Evolutionary conservation across 306 rosid species (phyloP).

Genomic region (Vigna hirtella): DNA sequence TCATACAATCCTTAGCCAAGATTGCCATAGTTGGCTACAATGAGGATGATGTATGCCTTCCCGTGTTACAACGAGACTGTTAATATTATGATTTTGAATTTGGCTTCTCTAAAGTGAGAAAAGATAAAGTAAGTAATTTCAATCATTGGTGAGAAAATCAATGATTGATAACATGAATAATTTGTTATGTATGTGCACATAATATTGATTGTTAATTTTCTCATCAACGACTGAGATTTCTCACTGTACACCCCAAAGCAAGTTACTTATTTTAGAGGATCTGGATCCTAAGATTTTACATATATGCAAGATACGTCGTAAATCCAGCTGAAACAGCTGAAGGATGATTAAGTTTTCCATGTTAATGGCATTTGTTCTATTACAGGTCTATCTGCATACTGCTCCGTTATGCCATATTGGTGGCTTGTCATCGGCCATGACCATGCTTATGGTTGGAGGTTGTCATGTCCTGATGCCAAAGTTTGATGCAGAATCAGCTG

Average conservation of each 20-base stretch:
- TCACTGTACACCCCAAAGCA: neutral
- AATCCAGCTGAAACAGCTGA: slow-evolving; percentile 22
- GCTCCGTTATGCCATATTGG: slow-evolving; percentile 95
- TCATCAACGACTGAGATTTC: neutral
- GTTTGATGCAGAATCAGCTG: slow-evolving; percentile 68
- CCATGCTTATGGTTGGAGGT: slow-evolving; percentile 85
- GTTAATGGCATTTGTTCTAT: slow-evolving; percentile 23
- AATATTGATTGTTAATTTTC: neutral
- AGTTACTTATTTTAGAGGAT: neutral
- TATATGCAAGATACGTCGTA: neutral
- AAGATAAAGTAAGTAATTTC: neutral
- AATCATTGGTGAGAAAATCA: slow-evolving; percentile 1
- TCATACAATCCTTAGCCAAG: slow-evolving; percentile 81
- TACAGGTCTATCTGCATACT: slow-evolving; percentile 84
- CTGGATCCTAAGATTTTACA: neutral
- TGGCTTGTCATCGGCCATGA: slow-evolving; percentile 88
- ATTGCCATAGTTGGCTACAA: slow-evolving; percentile 76
- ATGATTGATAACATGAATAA: neutral
- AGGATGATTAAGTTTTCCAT: slow-evolving; percentile 16
- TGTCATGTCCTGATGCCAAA: slow-evolving; percentile 82
- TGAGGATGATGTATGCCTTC: slow-evolving; percentile 82
- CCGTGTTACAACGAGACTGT: slow-evolving; percentile 27
- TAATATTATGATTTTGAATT: neutral
- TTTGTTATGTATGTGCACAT: neutral
- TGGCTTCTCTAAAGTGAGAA: neutral